phyloP scores from a whole-genome alignment of 495 filamentous ascomycete species.

The Chaetomium cochliodes region DNA sequence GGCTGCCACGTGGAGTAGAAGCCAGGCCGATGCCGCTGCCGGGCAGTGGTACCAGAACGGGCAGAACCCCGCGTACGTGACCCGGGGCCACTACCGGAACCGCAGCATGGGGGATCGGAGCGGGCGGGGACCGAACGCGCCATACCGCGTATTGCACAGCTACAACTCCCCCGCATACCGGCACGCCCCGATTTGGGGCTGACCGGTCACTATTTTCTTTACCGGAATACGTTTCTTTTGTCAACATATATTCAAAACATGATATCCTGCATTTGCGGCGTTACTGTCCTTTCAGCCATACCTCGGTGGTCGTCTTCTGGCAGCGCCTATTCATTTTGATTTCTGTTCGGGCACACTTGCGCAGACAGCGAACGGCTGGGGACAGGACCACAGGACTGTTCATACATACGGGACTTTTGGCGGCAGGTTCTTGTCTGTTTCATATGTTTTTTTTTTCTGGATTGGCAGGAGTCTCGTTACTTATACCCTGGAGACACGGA shows the following conservation, averaged over 20 bases:
- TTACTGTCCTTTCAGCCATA: conserved; percentile 12
- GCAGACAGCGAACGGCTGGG: no score
- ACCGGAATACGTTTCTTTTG: not conserved
- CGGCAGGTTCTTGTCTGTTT: not conserved
- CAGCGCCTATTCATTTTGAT: not conserved
- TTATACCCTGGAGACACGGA: not conserved
- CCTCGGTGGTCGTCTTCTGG: not conserved
- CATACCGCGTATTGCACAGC: conserved; percentile 48
- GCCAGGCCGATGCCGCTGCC: conserved; percentile 30
- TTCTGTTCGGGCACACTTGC: no score
- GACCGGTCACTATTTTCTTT: conserved; percentile 13
- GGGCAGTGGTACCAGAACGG: conserved; percentile 34
- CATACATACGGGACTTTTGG: not conserved
- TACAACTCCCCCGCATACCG: conserved; percentile 52
- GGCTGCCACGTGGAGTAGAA: conserved; percentile 31
- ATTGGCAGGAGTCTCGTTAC: not conserved
- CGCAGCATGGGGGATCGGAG: conserved; percentile 37
- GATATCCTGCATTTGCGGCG: conserved; percentile 23
- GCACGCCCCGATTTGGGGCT: conserved; percentile 48
- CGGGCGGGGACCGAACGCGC: conserved; percentile 25
- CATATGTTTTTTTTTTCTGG: not conserved
- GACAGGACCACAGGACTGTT: not conserved
- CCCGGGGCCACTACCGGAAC: conserved; percentile 42
- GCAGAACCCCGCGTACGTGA: conserved; percentile 34
- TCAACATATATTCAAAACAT: conserved; percentile 7